Percentiles rank a stretch among this genome's conserved stretches.
Conservation (phyloP, 1,284 basidiomycete genomes). For the Ustilago tritici region DNA sequence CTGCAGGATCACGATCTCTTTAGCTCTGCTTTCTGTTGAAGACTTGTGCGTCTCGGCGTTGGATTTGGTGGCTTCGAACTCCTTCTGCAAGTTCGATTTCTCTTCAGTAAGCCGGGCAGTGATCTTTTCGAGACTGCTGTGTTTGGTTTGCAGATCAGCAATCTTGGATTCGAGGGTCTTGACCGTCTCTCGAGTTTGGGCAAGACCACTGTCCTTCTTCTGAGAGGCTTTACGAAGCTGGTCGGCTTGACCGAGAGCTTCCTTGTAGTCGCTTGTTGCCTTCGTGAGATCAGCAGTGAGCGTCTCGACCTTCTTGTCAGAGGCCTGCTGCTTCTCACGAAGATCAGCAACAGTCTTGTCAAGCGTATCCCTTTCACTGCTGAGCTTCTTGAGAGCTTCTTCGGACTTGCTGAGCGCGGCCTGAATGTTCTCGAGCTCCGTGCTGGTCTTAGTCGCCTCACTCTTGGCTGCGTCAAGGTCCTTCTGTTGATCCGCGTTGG, state of each 20-base stretch:
- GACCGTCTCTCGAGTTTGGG: conserved; percentile 12
- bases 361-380: conserved; percentile 15
- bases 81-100: conserved; percentile 20
- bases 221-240: conserved; percentile 15
- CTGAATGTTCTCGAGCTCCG: conserved; percentile 22
- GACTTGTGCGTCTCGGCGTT: conserved; percentile 18
- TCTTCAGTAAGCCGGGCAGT: conserved; percentile 10
- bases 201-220: conserved; percentile 27
- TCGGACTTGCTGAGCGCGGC: conserved; percentile 16
- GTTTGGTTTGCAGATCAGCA: conserved; percentile 16
- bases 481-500: conserved; percentile 24
- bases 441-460: conserved; percentile 11
- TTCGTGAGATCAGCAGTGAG: conserved; percentile 22
- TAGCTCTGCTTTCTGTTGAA: conserved; percentile 16
- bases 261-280: conserved; percentile 17
- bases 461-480: conserved; percentile 16
- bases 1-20: conserved; percentile 26
- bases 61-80: conserved; percentile 18
- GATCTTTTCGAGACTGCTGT: conserved; percentile 18
- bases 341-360: conserved; percentile 13
- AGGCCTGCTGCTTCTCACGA: conserved; percentile 18
- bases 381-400: conserved; percentile 21
- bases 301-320: conserved; percentile 9
- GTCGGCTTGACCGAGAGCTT: conserved; percentile 12
- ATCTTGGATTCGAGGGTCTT: conserved; percentile 24